These are phyloP conservation scores for Fragaria ananassa DNA, from an alignment of 306 rosid species.

Conservation along the genomic window DNA sequence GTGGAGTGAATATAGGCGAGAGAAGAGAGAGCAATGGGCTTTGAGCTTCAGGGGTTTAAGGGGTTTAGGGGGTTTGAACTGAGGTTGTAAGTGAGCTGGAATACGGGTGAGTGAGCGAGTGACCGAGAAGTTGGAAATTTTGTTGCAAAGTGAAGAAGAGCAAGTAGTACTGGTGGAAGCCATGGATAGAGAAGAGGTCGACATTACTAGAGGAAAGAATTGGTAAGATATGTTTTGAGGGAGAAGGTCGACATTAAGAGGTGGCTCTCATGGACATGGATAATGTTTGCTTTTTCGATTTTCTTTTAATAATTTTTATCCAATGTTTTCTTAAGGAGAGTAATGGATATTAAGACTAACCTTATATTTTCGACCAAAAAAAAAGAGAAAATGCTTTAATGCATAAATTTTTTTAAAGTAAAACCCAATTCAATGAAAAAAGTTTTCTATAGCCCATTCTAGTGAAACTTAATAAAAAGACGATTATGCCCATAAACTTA, in stretches of 20 bases:
- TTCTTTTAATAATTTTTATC: background rate
- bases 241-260: background rate
- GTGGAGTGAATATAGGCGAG: slow-evolving; percentile 33
- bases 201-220: slow-evolving; percentile 17
- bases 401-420: no score
- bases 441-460: no score
- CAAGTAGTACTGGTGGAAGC: slow-evolving; percentile 50
- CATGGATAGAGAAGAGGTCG: slow-evolving; percentile 36
- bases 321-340: background rate
- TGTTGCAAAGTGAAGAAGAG: slow-evolving; percentile 54
- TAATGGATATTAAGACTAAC: background rate
- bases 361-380: no score
- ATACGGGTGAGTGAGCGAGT: slow-evolving; percentile 39
- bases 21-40: slow-evolving; percentile 29
- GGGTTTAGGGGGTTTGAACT: slow-evolving; percentile 34
- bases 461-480: no score
- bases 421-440: no score
- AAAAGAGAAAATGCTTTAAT: no score
- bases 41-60: slow-evolving; percentile 42
- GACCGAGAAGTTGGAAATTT: slow-evolving; percentile 44
- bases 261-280: background rate
- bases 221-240: background rate
- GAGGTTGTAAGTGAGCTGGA: slow-evolving; percentile 39
- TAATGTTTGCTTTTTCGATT: slow-evolving; percentile 11
- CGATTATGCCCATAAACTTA: no score